phyloP scores from a whole-genome alignment of 1,284 basidiomycete species.

The Marasmius oreades region DNA sequence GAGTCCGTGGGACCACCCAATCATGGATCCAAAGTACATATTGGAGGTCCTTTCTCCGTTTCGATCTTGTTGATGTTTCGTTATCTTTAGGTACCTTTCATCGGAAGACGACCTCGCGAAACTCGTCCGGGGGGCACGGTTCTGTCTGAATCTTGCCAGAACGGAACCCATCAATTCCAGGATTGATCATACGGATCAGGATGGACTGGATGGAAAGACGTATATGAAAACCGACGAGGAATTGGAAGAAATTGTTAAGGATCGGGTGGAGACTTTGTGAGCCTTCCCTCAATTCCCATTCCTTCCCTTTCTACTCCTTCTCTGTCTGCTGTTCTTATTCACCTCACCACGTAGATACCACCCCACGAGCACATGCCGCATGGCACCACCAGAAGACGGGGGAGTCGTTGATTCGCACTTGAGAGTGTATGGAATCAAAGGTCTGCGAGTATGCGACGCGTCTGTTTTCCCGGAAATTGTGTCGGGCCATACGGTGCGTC shows the following conservation, averaged over 20 bases:
- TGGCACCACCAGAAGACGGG: constrained; percentile 35
- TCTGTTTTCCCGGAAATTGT: constrained; percentile 55
- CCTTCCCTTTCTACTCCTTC: too few relatives aligned
- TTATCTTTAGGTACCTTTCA: constrained; percentile 47
- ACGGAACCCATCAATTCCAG: constrained; percentile 46
- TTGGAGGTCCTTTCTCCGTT: too few relatives aligned
- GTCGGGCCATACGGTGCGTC: constrained; percentile 59
- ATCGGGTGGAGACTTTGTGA: constrained; percentile 54
- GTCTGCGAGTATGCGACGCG: constrained; percentile 59
- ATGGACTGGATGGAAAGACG: constrained; percentile 40
- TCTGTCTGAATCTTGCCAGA: constrained; percentile 45
- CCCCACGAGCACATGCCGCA: constrained; percentile 47
- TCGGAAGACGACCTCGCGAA: constrained; percentile 53
- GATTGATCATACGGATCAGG: constrained; percentile 38
- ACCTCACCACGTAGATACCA: constrained; percentile 32
- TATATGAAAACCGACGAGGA: constrained; percentile 39
- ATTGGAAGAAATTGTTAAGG: constrained; percentile 39
- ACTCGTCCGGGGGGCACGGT: constrained; percentile 51
- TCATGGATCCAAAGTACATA: constrained; percentile 39
- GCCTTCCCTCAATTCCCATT: background rate
- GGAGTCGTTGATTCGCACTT: constrained; percentile 22
- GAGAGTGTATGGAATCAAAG: constrained; percentile 26
- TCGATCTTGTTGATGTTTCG: background rate
- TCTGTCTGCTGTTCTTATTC: too few relatives aligned
- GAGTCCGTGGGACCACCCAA: constrained; percentile 37